Conservation (phyloP, 331 rosid genomes). For the Acacia pycnantha region DNA sequence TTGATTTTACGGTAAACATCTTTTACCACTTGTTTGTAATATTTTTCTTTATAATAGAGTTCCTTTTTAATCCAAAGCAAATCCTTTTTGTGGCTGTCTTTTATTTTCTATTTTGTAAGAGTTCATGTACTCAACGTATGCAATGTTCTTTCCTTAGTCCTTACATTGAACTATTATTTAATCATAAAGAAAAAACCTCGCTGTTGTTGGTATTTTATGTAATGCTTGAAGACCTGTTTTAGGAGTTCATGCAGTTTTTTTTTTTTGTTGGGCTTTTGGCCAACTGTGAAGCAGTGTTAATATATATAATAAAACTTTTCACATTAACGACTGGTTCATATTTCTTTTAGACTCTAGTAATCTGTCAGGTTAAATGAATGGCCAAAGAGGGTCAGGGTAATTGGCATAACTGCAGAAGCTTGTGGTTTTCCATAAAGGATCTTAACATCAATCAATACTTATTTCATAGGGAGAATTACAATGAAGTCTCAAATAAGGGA, state of each 20-base stretch:
- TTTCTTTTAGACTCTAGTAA: slow-evolving; percentile 5
- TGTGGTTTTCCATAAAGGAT: not conserved
- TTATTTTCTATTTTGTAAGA: not conserved
- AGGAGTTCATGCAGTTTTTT: too few species aligned
- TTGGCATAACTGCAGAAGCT: slow-evolving; percentile 1
- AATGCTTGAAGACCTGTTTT: not conserved
- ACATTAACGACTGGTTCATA: not conserved
- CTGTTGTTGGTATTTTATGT: not conserved
- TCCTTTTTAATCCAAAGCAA: not conserved
- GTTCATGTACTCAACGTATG: not conserved
- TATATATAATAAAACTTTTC: not conserved
- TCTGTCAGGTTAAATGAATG: not conserved
- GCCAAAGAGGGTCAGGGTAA: not conserved
- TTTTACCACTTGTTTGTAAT: not conserved
- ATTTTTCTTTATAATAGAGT: not conserved
- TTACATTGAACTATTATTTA: not conserved
- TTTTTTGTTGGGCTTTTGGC: not conserved
- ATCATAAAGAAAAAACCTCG: not conserved
- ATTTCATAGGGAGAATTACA: too few species aligned
- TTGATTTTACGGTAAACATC: not conserved
- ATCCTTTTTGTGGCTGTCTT: not conserved
- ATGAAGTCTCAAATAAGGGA: too few species aligned
- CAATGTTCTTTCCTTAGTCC: not conserved
- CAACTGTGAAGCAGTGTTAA: not conserved
- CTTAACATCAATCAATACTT: not conserved